Evolutionary conservation across 1,284 basidiomycete species (phyloP), one percentile per base, ranked within the genome.

Genomic region (Leccinum subfulvum): DNA sequence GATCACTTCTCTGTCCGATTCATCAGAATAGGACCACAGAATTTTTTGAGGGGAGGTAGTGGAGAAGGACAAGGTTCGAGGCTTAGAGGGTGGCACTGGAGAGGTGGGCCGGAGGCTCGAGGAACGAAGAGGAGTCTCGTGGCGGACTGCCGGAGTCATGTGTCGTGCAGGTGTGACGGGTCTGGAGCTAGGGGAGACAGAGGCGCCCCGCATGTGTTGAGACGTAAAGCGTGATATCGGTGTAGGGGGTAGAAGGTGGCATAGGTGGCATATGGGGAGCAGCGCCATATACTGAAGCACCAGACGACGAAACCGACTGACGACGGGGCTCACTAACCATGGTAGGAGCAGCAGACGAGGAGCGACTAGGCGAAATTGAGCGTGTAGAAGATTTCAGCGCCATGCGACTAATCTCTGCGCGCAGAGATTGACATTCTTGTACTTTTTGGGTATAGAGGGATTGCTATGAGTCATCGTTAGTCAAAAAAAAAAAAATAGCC

Each of bases 361-460:
- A 67, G 60, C 75, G 66, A 56, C 67, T 47, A 66, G 70, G 63
- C 65, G 70, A 59, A 67, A 73, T 64, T 66, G 78, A 37, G 6
- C 35, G 35, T 37, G 35, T 37, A 37, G 35, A 37, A 37, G 35
- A 37, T 37, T 37, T 37, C 35, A 84, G 73, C 63, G 75, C 74
- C 56, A 68, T 59, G 59, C 87, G 82, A 74, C 76, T 83, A 62
- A 89, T 76, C 75, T 91, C 89, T 62, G 81, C 79, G 57, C 85
- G 85, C 56, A 91, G 81, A 69, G 79, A 80, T 71, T 87, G 84
- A 69, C 81, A 85, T 76, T 91, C 89, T 76, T 87, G 86, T 62
- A 83, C 79, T 80, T 87, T 88, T 79, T 87, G 84, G 66, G 80
- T 78, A 76, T 86, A 86, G 72, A 83, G 80, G 62, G 79, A 72